Percentiles rank a stretch among this genome's conserved stretches.
phyloP scores from a whole-genome alignment of 2,329 filamentous ascomycete species.

The Epichloe elymi region DNA sequence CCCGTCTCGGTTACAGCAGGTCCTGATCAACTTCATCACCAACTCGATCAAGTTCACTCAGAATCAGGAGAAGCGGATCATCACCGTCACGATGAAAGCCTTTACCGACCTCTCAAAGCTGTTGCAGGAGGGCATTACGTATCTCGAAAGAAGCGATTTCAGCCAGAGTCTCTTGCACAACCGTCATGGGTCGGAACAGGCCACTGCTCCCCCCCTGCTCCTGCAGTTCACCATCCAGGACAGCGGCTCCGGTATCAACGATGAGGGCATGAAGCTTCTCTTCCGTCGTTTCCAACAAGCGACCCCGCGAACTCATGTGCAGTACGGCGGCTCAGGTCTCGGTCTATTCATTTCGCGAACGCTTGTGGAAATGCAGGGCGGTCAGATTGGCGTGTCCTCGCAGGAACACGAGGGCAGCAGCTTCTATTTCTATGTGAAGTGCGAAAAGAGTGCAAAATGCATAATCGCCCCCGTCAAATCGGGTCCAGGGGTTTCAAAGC shows the following conservation, averaged over 20 bases:
- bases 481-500: not conserved
- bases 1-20: conserved; percentile 58
- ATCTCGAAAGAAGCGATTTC: conserved; percentile 30
- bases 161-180: conserved; percentile 1
- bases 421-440: conserved; percentile 4
- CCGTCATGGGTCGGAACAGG: conserved; percentile 24
- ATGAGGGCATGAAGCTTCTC: conserved; percentile 50
- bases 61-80: conserved; percentile 42
- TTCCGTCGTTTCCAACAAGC: conserved; percentile 58
- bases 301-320: conserved; percentile 53
- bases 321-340: conserved; percentile 56
- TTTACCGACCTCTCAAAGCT: conserved; percentile 35
- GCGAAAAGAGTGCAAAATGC: not conserved
- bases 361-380: conserved; percentile 62
- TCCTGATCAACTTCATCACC: conserved; percentile 62
- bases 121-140: conserved; percentile 26
- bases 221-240: conserved; percentile 59
- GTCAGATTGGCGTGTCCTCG: conserved; percentile 55
- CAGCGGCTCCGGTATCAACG: conserved; percentile 50
- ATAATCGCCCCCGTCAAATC: not conserved
- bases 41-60: conserved; percentile 54
- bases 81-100: conserved; percentile 52
- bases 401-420: conserved; percentile 5
- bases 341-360: conserved; percentile 66
- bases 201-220: not conserved